Evolutionary conservation across 31 red algal species (phyloP), one percentile per base, ranked within the genome.

Genomic region (Asparagopsis taxiformis): DNA sequence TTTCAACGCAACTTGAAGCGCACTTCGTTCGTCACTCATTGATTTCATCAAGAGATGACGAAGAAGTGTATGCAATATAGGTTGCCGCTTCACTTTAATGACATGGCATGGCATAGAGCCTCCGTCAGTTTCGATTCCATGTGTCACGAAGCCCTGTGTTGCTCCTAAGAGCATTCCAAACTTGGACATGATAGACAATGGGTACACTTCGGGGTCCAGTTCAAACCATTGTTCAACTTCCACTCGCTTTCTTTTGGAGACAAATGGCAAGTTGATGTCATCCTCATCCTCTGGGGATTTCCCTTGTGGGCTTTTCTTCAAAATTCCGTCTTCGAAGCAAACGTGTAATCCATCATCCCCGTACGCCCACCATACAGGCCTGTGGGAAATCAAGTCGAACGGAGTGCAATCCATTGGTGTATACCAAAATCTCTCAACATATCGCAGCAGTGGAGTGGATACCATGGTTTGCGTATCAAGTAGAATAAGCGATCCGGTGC

Each of bases 371-470:
- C 77, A 82, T 10, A 91, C 74, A 9, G 77, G 87, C 5, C 87
- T 73, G 55, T 85, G 72, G 29, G 62, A 65, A 13, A 81, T 89
- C 52, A 71, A 53, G 21, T 91, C 77, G 37, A 86, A 90, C 13
- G 89, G 93, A 0, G 77, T 77, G 49, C 77, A 77, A 34, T 68
- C 60, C 31, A 72, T 73, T 1, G 70, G 69, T 56, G 86, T 91
- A 55, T 91, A 91, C 93, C 93, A 96, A 46, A 96, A 85, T 2
- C 76, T 50, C 80, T 96, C 87, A 4, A 97, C 84, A 44, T 91
- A 84, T 57, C 86, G 55, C 39, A 97, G 62, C 23, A 97, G 60
- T 25, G 80, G 68, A 16, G 75, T 72, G 22, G 83, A 95, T 19
- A 95, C 76, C 72, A 83, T 85, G 35, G 59, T 51, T 65, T 88